These are phyloP conservation scores for Claviceps cyperi DNA, from an alignment of 2,329 filamentous ascomycete species.

Conservation along the genomic window DNA sequence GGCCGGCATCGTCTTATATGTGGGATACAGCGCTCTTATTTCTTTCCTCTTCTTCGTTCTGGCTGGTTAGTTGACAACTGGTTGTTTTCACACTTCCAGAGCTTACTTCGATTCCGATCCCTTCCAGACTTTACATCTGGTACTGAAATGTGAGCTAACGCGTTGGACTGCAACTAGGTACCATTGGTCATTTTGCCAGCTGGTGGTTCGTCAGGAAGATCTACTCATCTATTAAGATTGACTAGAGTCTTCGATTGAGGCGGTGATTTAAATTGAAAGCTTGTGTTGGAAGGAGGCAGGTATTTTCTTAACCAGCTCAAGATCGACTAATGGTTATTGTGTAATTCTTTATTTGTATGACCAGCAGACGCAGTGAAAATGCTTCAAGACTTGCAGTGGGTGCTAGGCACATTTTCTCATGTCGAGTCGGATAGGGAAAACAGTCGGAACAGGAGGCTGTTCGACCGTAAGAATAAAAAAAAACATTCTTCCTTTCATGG, in stretches of 20 bases:
- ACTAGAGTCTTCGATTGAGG: slow-evolving; percentile 33
- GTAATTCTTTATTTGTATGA: slow-evolving; percentile 19
- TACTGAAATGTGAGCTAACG: slow-evolving; percentile 28
- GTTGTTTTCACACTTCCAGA: slow-evolving; percentile 8
- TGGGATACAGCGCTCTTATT: slow-evolving; percentile 82
- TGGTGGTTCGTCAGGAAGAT: slow-evolving; percentile 92
- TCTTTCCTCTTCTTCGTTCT: slow-evolving; percentile 87
- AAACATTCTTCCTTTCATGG: not conserved
- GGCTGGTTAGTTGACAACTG: slow-evolving; percentile 51
- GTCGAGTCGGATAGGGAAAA: not conserved
- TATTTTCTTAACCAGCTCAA: not conserved
- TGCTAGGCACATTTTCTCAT: not conserved
- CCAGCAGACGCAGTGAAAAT: slow-evolving; percentile 12
- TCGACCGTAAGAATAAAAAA: slow-evolving; percentile 1
- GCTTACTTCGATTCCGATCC: too few species aligned
- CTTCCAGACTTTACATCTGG: slow-evolving; percentile 48
- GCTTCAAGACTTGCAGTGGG: not conserved
- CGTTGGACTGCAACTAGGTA: slow-evolving; percentile 39
- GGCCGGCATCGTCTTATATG: slow-evolving; percentile 77
- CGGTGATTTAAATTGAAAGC: not conserved
- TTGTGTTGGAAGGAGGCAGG: not conserved
- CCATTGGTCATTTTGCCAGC: slow-evolving; percentile 89
- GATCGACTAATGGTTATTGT: not conserved
- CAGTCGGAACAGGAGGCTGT: not conserved
- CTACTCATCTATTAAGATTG: slow-evolving; percentile 96